These are phyloP conservation scores for Schizonepeta tenuifolia DNA, from an alignment of 257 asterid genomes.

Conservation along the genomic window DNA sequence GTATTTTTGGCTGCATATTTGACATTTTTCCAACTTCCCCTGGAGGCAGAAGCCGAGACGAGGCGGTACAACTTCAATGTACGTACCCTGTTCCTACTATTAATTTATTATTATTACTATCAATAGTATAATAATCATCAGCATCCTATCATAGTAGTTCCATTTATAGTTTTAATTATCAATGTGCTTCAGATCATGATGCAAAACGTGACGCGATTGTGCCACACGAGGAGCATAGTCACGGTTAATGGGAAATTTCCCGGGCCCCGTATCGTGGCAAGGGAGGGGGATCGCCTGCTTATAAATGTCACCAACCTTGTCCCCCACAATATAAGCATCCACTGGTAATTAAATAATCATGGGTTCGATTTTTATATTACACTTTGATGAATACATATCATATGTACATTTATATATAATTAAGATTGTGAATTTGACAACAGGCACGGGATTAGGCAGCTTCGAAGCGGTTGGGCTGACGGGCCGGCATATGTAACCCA, in stretches of 20 bases:
- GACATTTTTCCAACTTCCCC: slow-evolving; percentile 32
- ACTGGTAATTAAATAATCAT: slow-evolving; percentile 47
- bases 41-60: slow-evolving; percentile 40
- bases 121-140: too few relatives aligned
- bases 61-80: slow-evolving; percentile 55
- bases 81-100: not conserved
- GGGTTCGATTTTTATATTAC: not conserved
- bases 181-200: slow-evolving; percentile 40
- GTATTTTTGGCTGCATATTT: slow-evolving; percentile 28
- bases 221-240: slow-evolving; percentile 63
- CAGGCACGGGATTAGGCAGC: slow-evolving; percentile 33
- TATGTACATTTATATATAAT: not conserved
- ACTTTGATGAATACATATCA: not conserved
- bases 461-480: slow-evolving; percentile 32
- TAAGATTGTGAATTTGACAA: not conserved
- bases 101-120: too few relatives aligned
- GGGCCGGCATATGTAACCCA: slow-evolving; percentile 32
- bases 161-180: not conserved
- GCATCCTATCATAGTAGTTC: too few relatives aligned
- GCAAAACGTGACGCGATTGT: slow-evolving; percentile 63
- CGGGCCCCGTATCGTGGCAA: slow-evolving; percentile 59
- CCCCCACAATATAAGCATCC: slow-evolving; percentile 59
- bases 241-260: slow-evolving; percentile 74
- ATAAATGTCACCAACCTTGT: slow-evolving; percentile 59
- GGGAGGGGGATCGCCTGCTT: slow-evolving; percentile 69